Percentiles rank a stretch among this genome's conserved stretches.
Conservation (phyloP, 2,329 filamentous ascomycete species). For the Pseudogymnoascus sp. region DNA sequence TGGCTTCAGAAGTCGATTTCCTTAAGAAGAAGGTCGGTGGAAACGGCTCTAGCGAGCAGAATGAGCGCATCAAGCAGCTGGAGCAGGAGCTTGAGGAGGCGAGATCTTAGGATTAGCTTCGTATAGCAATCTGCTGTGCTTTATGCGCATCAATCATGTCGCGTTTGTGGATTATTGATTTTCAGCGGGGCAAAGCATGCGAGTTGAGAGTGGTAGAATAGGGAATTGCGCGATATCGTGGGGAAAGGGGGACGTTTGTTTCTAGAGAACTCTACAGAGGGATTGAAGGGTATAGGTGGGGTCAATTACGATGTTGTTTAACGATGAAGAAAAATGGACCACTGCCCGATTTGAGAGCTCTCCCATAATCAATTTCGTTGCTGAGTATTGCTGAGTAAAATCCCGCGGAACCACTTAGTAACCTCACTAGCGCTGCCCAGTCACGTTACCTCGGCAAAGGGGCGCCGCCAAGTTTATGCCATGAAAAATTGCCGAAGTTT, state of each 20-base stretch:
- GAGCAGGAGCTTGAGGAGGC: constrained; percentile 59
- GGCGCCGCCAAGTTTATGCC: not conserved
- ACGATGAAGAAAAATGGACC: not conserved
- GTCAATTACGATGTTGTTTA: not conserved
- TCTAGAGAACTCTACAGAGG: not conserved
- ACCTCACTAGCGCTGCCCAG: not conserved
- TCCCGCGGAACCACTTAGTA: not conserved
- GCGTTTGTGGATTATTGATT: not conserved
- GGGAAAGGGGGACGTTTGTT: not conserved
- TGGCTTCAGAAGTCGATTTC: constrained; percentile 67
- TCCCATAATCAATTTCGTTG: not conserved
- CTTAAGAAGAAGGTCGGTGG: constrained; percentile 69
- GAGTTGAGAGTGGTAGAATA: not conserved
- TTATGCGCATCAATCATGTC: not conserved
- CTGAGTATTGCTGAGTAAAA: not conserved
- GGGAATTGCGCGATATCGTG: not conserved
- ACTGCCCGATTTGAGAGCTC: not conserved
- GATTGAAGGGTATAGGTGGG: not conserved
- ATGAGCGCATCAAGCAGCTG: constrained; percentile 57
- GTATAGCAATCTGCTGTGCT: not conserved
- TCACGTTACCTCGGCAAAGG: not conserved
- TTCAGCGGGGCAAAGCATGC: not conserved
- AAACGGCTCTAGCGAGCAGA: constrained; percentile 45
- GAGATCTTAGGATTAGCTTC: constrained; percentile 36
- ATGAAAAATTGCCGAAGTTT: not conserved